phyloP scores from a whole-genome alignment of 768 basidiomycete genomes.

The Collybia mongolica region DNA sequence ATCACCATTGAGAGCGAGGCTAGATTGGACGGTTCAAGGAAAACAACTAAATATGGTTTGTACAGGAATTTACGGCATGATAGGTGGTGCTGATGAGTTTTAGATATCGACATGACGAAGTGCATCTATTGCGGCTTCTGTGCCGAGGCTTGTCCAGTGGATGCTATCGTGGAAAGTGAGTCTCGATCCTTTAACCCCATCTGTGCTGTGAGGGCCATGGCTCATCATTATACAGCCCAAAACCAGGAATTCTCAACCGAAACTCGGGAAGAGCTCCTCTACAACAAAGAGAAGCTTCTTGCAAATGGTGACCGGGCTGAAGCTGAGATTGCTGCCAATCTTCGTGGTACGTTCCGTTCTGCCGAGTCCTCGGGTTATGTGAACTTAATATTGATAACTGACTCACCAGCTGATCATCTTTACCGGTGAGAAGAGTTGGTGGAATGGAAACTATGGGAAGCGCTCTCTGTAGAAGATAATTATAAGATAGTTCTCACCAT shows the following conservation, averaged over 20 bases:
- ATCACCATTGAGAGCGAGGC: slow-evolving; percentile 99
- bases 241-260: slow-evolving; percentile 98
- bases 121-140: slow-evolving; percentile 99
- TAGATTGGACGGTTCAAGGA: slow-evolving; percentile 89
- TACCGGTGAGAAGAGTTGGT: slow-evolving; percentile 56
- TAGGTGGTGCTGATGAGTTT: slow-evolving; percentile 4
- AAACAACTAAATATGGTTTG: slow-evolving; percentile 96
- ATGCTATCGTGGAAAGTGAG: slow-evolving; percentile 98
- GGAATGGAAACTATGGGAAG: slow-evolving; percentile 12
- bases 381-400: slow-evolving; percentile 22
- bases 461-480: slow-evolving; percentile 15
- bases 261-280: slow-evolving; percentile 95
- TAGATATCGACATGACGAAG: slow-evolving; percentile 99
- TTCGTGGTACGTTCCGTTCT: slow-evolving; percentile 54
- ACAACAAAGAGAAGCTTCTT: slow-evolving; percentile 99
- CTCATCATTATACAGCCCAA: slow-evolving; percentile 60
- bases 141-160: slow-evolving; percentile 99
- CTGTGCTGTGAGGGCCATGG: slow-evolving; percentile 1
- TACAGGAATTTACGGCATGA: slow-evolving; percentile 8
- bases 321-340: slow-evolving; percentile 95
- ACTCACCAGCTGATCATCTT: slow-evolving; percentile 72
- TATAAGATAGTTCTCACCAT: slow-evolving; percentile 9
- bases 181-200: slow-evolving; percentile 9
- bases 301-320: slow-evolving; percentile 96
- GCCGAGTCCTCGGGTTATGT: slow-evolving; percentile 12